Base-by-base conservation (phyloP, 257 asterid genomes). In the Capsicum chinense region DNA sequence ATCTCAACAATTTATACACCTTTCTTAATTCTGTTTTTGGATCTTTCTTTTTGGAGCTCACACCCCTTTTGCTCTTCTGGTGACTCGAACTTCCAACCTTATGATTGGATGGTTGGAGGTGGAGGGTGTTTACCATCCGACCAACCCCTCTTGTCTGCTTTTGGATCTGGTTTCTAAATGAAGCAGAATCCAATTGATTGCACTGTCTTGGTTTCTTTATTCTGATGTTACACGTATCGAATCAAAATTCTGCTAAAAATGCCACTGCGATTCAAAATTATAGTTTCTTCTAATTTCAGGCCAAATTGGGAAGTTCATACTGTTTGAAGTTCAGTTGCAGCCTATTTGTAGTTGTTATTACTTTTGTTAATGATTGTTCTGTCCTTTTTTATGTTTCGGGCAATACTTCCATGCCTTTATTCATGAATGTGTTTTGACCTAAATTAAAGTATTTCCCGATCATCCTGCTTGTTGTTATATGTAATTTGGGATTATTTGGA, bases 11-110 rank as follows among this genome's bases (percentile, higher is more conserved):
- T 80, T 79, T 7, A 70, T 4, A 9, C 33, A 9, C 33, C 54
- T 69, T 69, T 67, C 50, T 85, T 80, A 60, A 91, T 86, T 84
- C 93, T 83, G 90, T n/a, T 60, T 64, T 86, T 84, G 79, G 92
- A 88, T 85, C 93, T 84, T 44, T 44, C 48, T 44, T 44, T 44
- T 44, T 44, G 48, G 48, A 44, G 48, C 48, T 44, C 48, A 3
- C 48, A 44, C 48, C 48, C 48, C 4, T 44, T 44, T 6, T 44
- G 48, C 7, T 6, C 7, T 5, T 5, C 6, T 44, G 8, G 48
- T 44, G 6, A 44, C 48, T 44, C 48, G 48, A 44, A 44, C 48
- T 5, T 6, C 5, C 6, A 44, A 44, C 48, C 6, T 44, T 44
- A 44, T 44, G 48, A 44, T 44, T 44, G 48, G 48, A 44, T 44